These are phyloP conservation scores for Lactifluus pinguis DNA, from an alignment of 768 basidiomycete species.

Conservation along the genomic window DNA sequence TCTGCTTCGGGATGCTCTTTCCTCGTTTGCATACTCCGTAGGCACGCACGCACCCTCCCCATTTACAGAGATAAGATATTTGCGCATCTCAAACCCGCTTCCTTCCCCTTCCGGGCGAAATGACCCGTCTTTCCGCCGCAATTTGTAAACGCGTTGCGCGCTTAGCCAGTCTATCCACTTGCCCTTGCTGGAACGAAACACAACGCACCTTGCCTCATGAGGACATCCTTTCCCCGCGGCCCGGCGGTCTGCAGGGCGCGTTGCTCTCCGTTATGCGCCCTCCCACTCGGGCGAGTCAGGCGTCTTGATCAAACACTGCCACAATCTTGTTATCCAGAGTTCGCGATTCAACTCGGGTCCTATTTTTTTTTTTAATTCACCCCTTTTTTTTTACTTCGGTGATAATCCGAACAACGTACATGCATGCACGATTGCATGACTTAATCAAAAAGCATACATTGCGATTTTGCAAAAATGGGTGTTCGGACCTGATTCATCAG, in stretches of 20 bases:
- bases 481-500: background rate
- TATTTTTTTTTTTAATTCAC: no score
- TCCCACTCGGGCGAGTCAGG: background rate
- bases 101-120: background rate
- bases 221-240: background rate
- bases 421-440: background rate
- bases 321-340: background rate
- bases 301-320: background rate
- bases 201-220: background rate
- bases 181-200: background rate
- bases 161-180: background rate
- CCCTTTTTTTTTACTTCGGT: no score
- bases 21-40: conserved; percentile 9
- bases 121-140: conserved; percentile 7
- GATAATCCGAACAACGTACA: no score
- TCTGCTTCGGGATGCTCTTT: background rate
- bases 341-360: background rate
- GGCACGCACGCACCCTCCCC: background rate
- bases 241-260: background rate
- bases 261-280: background rate
- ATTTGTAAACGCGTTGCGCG: background rate
- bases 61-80: conserved; percentile 8
- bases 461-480: no score
- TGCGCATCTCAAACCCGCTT: background rate
- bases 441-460: background rate